Evolutionary conservation across 495 filamentous ascomycete species (phyloP), one percentile per base, ranked within the genome.

Genomic region (Aspergillus nidulans): DNA sequence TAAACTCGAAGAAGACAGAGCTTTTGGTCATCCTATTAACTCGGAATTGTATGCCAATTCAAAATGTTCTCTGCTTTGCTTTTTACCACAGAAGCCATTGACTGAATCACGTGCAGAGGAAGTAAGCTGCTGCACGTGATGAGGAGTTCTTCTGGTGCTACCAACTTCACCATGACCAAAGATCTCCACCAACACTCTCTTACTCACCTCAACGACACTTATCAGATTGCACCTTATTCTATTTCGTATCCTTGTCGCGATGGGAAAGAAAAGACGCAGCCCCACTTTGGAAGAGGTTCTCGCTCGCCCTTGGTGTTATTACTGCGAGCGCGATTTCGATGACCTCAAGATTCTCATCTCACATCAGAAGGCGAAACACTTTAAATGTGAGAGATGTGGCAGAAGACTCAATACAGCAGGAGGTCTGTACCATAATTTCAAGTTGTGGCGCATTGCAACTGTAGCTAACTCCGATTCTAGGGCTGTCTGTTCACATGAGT

Each of bases 331-430:
- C 71, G 94, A 97, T 73, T 98, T 98, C 61, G 92, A 97, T 66
- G 94, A 97, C 70, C 70, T 97, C 12, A 95, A 95, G 74, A 90
- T 97, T 55, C 83, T 98, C 45, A 95, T 96, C 57, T 87, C 87
- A 48, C 94, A 98, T 73, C 95, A 97, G 66, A 97, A 96, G 69
- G 92, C 94, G 19, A 97, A 97, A 73, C 94, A 98, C 69, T 97
- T 95, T 81, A 96, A 95, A 67, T 98, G 94, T 71, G 90, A 95
- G 57, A 74, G 85, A 75, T 98, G 94, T 66, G 81, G 81, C 20
- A 84, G 94, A 55, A 80, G 92, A 59, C 70, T 98, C 32, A 96
- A 97, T 64, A 98, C 94, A 1, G 94, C 92, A 48, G 95, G 95
- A 77, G 94, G 94, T 91, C 69, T 67, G 82, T 69, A 15, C 26